Conservation (phyloP, 1,284 basidiomycete species). For the Ustilago trichophora region DNA sequence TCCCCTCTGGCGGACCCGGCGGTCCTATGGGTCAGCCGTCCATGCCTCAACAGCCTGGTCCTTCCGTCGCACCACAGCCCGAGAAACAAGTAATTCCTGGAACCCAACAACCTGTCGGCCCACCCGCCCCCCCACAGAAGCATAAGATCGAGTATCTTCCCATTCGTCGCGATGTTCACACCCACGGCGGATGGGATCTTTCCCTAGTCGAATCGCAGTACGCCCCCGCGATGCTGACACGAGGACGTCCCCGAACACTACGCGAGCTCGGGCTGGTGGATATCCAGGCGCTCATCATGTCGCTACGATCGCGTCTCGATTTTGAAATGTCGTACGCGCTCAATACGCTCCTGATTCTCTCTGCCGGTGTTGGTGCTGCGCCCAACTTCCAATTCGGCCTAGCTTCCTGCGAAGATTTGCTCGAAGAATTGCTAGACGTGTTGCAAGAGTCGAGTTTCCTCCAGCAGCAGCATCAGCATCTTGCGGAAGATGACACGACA, state of each 20-base stretch:
- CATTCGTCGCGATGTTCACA: constrained; percentile 78
- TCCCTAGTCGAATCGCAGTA: constrained; percentile 76
- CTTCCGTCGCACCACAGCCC: constrained; percentile 2
- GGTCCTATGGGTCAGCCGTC: constrained; percentile 14
- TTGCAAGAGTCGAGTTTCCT: constrained; percentile 82
- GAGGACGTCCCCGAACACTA: constrained; percentile 73
- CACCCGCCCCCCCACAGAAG: constrained; percentile 68
- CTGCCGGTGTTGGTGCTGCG: constrained; percentile 71
- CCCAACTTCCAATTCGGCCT: constrained; percentile 75
- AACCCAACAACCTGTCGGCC: constrained; percentile 36
- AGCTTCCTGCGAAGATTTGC: constrained; percentile 78
- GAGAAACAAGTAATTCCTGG: constrained; percentile 29
- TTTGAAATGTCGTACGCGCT: constrained; percentile 88
- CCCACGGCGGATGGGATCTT: constrained; percentile 84
- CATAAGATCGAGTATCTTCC: constrained; percentile 92
- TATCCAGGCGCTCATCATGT: constrained; percentile 87
- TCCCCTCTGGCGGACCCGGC: constrained; percentile 3
- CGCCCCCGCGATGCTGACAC: constrained; percentile 70
- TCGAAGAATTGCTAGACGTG: constrained; percentile 87
- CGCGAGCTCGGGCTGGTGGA: constrained; percentile 85
- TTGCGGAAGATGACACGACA: constrained; percentile 68
- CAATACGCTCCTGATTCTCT: constrained; percentile 86
- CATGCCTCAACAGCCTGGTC: not conserved
- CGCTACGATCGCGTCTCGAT: constrained; percentile 82
- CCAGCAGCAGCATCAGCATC: too few species aligned